Evolutionary conservation across 1,284 basidiomycete species (phyloP).

Genomic region (Irpex lacteus): DNA sequence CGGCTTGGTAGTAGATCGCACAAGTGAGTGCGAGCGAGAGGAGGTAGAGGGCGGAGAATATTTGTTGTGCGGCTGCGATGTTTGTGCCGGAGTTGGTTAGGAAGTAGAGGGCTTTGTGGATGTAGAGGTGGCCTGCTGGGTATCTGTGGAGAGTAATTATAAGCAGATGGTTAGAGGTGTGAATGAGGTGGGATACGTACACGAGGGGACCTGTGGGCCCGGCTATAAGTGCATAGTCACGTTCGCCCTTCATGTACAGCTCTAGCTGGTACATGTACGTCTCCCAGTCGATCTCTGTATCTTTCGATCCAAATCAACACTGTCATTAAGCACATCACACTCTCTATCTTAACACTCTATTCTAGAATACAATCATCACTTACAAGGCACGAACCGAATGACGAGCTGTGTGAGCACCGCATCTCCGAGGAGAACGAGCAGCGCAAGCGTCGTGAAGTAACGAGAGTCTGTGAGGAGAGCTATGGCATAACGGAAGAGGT

Average conservation of each 20-base stretch:
- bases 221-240: slow-evolving; percentile 81
- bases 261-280: slow-evolving; percentile 90
- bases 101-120: slow-evolving; percentile 74
- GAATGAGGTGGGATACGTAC: slow-evolving; percentile 45
- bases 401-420: slow-evolving; percentile 73
- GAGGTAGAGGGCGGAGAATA: slow-evolving; percentile 77
- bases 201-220: slow-evolving; percentile 95
- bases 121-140: slow-evolving; percentile 89
- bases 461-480: slow-evolving; percentile 52
- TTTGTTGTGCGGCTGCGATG: slow-evolving; percentile 70
- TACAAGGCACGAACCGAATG: slow-evolving; percentile 79
- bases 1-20: slow-evolving; percentile 65
- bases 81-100: slow-evolving; percentile 64
- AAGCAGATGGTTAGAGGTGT: neutral
- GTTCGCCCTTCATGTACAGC: slow-evolving; percentile 79
- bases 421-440: slow-evolving; percentile 70
- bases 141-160: slow-evolving; percentile 54
- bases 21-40: slow-evolving; percentile 62
- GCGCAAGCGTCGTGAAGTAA: slow-evolving; percentile 66
- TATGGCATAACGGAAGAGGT: slow-evolving; percentile 9
- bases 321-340: neutral
- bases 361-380: slow-evolving; percentile 29
- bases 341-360: too few species aligned
- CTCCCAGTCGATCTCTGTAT: slow-evolving; percentile 99
- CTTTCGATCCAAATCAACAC: slow-evolving; percentile 39